A percentile compares a stretch with the other conserved stretches of the same genome.
Evolutionary conservation across 108 stramenopile genomes (phyloP).

Genomic region (Nitzschia sp.): DNA sequence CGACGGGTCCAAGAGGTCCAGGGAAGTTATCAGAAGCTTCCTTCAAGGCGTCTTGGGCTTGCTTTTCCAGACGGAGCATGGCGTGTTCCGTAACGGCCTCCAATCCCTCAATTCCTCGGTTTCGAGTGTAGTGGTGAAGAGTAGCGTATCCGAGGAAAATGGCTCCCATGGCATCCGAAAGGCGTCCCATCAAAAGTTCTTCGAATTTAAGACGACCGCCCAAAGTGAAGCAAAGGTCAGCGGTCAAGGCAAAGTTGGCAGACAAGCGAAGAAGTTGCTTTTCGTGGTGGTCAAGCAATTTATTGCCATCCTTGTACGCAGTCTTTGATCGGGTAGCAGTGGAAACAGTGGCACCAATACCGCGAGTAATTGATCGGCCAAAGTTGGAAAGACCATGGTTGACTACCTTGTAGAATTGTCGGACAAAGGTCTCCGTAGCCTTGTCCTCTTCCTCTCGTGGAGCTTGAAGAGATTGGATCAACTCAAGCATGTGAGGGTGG

Average conservation of each 20-base stretch:
- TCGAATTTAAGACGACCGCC: constrained; percentile 98
- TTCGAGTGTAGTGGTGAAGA: constrained; percentile 90
- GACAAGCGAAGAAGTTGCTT: constrained; percentile 94
- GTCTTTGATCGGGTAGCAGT: constrained; percentile 75
- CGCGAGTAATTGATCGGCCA: constrained; percentile 68
- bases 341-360: constrained; percentile 71
- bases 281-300: constrained; percentile 82
- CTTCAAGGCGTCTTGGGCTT: constrained; percentile 92
- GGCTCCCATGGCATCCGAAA: constrained; percentile 95
- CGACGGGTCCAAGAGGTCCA: constrained; percentile 77
- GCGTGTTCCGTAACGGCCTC: constrained; percentile 96
- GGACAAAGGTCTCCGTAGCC: constrained; percentile 84
- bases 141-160: constrained; percentile 98
- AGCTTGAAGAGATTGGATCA: constrained; percentile 89
- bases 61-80: constrained; percentile 90
- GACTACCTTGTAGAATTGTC: constrained; percentile 91
- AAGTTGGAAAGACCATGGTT: constrained; percentile 91
- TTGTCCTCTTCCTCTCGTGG: constrained; percentile 84
- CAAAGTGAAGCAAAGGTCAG: constrained; percentile 93
- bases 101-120: constrained; percentile 87
- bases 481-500: constrained; percentile 96
- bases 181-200: constrained; percentile 93
- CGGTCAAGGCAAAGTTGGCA: constrained; percentile 95
- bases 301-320: constrained; percentile 91
- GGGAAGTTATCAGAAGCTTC: constrained; percentile 97